Base-by-base conservation (phyloP, 805 yeast genomes). In the Yamadazyma sp. region DNA sequence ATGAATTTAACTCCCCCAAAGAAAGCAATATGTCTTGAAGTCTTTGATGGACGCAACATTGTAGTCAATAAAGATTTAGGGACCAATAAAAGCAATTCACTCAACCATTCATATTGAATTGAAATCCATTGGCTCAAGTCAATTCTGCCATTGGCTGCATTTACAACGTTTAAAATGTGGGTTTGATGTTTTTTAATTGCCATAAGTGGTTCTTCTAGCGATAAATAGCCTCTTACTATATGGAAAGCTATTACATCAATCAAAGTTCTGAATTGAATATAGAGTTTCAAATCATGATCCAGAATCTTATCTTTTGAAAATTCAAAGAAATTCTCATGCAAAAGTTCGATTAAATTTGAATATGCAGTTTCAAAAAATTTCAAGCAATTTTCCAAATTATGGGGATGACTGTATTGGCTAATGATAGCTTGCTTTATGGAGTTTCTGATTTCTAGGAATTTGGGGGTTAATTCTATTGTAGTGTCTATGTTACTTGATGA, bases 41-140 rank as follows among this genome's bases (percentile, higher is more conserved):
- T 44, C 26, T 45, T 47, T 5, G 20, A 29, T 37, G 39, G 22
- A 2, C 32, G 28, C n/a, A 32, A 22, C 29, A 56, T 48, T 12
- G 40, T 40, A 6, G 44, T 24, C 5, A 50, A 16, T 9, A 65
- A 54, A 2, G 76, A 70, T 9, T 49, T 43, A 0, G 84, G 84
- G 1, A 75, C 62, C n/a, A 56, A 34, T 7, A 61, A 68, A 33
- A 79, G 57, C 12, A 82, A 52, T 38, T 80, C 75, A 0, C 83
- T 86, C 9, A 85, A 58, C 79, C 83, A 74, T 27, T 76, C 71
- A 44, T 76, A 73, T 49, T 85, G 94, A n/a, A 60, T 50, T 0
- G 80, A 70, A 8, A 69, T 48, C 94, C 94, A 85, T 26, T 67
- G 44, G 18, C 18, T 37, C 6, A 26, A 9, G 23, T 44, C 40